Percentiles rank a stretch among this genome's conserved stretches.
Evolutionary conservation across 495 filamentous ascomycete genomes (phyloP).

Genomic region (Trichoderma orchidacearum): DNA sequence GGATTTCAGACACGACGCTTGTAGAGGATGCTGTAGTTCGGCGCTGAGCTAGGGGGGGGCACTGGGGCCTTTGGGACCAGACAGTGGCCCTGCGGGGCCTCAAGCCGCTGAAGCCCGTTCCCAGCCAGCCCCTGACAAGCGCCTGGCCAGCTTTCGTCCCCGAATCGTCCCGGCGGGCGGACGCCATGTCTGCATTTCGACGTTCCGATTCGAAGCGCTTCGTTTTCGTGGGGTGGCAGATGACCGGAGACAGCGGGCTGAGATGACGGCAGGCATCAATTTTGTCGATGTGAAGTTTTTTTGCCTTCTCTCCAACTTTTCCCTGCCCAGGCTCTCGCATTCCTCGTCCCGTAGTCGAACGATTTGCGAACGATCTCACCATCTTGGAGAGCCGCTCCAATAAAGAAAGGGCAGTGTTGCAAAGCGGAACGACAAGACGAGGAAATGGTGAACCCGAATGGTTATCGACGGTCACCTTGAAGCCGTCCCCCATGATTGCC

Average conservation of each 20-base stretch:
- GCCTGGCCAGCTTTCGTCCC: not conserved
- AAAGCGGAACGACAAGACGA: no score
- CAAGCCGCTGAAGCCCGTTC: not conserved
- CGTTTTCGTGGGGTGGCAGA: not conserved
- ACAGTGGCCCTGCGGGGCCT: not conserved
- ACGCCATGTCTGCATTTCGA: not conserved
- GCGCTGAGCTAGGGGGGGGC: not conserved
- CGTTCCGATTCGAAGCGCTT: not conserved
- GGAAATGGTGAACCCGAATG: no score
- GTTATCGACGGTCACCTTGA: no score
- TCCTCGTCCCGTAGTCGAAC: not conserved
- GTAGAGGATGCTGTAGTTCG: not conserved
- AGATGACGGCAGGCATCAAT: not conserved
- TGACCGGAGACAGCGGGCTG: not conserved
- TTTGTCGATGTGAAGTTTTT: not conserved
- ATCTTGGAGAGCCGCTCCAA: not conserved
- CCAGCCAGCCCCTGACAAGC: not conserved
- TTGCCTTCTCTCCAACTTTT: not conserved
- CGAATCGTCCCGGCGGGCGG: not conserved
- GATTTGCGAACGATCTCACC: not conserved
- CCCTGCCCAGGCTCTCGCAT: not conserved
- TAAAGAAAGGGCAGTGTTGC: no score
- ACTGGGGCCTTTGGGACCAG: not conserved
- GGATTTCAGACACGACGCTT: no score
- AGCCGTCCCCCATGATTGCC: not conserved